Evolutionary conservation across 2,329 filamentous ascomycete species (phyloP).

Genomic region (Clonostachys byssicola): DNA sequence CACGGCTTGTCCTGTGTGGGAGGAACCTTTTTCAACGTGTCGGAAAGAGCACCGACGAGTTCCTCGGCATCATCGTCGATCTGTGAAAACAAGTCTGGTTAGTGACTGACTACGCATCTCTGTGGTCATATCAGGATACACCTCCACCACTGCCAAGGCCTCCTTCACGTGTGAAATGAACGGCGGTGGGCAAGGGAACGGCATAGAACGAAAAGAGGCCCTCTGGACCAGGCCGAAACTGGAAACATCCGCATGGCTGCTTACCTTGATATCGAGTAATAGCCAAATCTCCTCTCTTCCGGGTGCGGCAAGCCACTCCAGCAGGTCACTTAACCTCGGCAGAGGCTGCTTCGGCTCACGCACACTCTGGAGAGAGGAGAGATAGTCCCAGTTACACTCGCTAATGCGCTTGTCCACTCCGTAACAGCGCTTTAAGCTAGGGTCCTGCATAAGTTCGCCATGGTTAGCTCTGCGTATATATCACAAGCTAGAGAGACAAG

Average conservation of each 20-base stretch:
- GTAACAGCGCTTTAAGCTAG: conserved; percentile 75
- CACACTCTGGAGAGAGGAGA: conserved; percentile 64
- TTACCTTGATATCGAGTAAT: conserved; percentile 82
- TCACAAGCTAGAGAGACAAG: too few species aligned
- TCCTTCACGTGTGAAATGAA: too few species aligned
- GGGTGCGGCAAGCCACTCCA: conserved; percentile 65
- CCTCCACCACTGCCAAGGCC: too few species aligned
- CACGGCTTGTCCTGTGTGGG: conserved; percentile 48
- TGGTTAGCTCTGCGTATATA: neutral
- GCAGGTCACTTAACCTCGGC: conserved; percentile 69
- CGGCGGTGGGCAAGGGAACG: too few species aligned
- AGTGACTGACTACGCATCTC: too few species aligned
- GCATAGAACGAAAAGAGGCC: too few species aligned
- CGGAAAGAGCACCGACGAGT: conserved; percentile 66
- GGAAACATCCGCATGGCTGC: neutral
- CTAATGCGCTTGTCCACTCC: conserved; percentile 67
- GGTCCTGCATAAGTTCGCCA: conserved; percentile 48
- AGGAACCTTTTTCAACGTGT: conserved; percentile 52
- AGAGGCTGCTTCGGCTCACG: conserved; percentile 66
- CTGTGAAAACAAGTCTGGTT: conserved; percentile 24
- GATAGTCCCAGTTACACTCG: conserved; percentile 72
- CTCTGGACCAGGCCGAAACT: too few species aligned
- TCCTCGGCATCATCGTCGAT: conserved; percentile 65
- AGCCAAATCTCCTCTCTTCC: conserved; percentile 70
- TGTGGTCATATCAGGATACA: too few species aligned